Conservation (phyloP, 331 rosid genomes). For the Quercus phellos region DNA sequence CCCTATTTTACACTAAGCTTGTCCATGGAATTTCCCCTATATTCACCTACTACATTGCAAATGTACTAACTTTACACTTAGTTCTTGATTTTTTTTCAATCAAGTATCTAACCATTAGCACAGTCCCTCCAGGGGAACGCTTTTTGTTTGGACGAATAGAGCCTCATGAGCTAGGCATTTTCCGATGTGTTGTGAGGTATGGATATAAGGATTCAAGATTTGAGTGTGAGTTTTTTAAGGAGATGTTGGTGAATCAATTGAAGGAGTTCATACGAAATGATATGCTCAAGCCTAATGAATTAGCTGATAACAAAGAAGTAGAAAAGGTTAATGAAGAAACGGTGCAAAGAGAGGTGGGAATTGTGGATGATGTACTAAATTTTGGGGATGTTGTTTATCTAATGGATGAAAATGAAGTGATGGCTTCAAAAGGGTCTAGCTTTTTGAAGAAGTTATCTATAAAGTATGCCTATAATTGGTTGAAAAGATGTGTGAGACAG, state of each 20-base stretch:
- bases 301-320: not conserved
- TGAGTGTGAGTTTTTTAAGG: conserved; percentile 43
- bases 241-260: conserved; percentile 33
- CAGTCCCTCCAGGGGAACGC: conserved; percentile 41
- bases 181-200: conserved; percentile 55
- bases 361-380: conserved; percentile 23
- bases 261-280: conserved; percentile 34
- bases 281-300: not conserved
- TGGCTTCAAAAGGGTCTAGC: conserved; percentile 35
- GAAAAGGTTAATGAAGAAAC: not conserved
- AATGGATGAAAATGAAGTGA: conserved; percentile 46
- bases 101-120: conserved; percentile 53
- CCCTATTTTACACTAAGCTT: conserved; percentile 63
- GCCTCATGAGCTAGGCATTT: conserved; percentile 36
- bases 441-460: conserved; percentile 36
- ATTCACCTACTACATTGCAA: conserved; percentile 48
- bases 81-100: conserved; percentile 54
- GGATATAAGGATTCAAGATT: conserved; percentile 48
- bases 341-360: conserved; percentile 22
- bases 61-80: conserved; percentile 54
- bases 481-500: conserved; percentile 46
- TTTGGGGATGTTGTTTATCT: conserved; percentile 40
- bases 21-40: conserved; percentile 76
- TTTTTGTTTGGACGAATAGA: conserved; percentile 48
- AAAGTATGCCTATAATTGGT: conserved; percentile 43